Evolutionary conservation across 176 grass and related monocot genomes (phyloP).

Genomic region (Zea mays): DNA sequence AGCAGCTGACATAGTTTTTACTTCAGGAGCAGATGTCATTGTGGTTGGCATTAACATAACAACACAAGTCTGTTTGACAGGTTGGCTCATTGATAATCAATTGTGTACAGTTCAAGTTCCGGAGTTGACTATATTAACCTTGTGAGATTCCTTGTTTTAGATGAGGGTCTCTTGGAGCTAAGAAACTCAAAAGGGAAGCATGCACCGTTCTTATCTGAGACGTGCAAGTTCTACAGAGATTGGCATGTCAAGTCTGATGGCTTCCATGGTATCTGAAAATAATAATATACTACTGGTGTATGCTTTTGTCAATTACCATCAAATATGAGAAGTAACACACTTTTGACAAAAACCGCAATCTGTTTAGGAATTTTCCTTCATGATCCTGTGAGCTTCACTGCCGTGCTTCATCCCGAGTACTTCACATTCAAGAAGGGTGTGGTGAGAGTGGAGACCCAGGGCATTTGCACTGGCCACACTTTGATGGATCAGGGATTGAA

Average conservation of each 20-base stretch:
- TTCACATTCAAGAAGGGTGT: conserved; percentile 90
- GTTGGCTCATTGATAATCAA: conserved; percentile 37
- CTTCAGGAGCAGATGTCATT: conserved; percentile 78
- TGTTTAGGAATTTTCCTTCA: conserved; percentile 86
- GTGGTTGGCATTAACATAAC: conserved; percentile 94
- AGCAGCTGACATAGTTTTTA: conserved; percentile 92
- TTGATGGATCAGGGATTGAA: conserved; percentile 96
- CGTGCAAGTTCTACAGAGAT: conserved; percentile 83
- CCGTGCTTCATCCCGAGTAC: conserved; percentile 67
- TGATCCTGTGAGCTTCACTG: conserved; percentile 81
- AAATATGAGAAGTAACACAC: neutral
- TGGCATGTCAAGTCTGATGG: conserved; percentile 73
- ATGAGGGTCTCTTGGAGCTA: conserved; percentile 67
- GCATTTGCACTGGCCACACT: conserved; percentile 82
- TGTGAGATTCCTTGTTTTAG: conserved; percentile 40
- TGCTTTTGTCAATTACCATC: conserved; percentile 1
- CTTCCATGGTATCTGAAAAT: conserved; percentile 57
- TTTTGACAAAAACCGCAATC: neutral
- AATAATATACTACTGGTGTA: neutral
- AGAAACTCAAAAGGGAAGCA: conserved; percentile 77
- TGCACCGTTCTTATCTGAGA: conserved; percentile 65
- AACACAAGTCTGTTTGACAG: conserved; percentile 70
- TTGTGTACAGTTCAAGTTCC: conserved; percentile 16
- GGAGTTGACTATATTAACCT: conserved; percentile 4
- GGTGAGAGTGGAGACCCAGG: conserved; percentile 91